These are phyloP conservation scores for Oryza meyeriana DNA, from an alignment of 176 grass and related monocot genomes.

Conservation along the genomic window DNA sequence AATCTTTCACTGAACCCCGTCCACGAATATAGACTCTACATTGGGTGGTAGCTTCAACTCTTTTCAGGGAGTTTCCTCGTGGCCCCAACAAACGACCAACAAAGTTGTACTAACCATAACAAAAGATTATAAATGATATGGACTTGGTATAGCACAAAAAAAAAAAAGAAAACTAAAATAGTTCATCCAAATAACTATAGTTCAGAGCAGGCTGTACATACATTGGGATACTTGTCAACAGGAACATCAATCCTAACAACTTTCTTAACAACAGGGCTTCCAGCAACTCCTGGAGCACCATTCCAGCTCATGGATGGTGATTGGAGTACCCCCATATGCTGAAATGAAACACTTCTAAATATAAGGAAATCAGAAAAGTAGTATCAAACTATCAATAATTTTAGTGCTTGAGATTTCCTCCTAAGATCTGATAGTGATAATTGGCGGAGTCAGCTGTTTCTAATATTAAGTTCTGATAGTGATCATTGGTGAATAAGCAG, in stretches of 20 bases:
- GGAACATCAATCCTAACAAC: constrained; percentile 83
- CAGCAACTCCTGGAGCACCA: constrained; percentile 49
- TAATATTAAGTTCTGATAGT: neutral
- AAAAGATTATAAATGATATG: constrained; percentile 34
- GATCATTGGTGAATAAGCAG: neutral
- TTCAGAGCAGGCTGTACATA: constrained; percentile 39
- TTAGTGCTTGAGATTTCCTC: no score
- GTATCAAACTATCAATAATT: neutral
- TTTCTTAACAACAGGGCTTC: constrained; percentile 62
- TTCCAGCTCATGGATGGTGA: constrained; percentile 51
- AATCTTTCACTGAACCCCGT: constrained; percentile 90
- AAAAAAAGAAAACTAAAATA: constrained; percentile 13
- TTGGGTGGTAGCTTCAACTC: constrained; percentile 94
- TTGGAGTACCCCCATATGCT: constrained; percentile 52
- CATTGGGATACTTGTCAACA: constrained; percentile 73
- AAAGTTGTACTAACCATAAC: constrained; percentile 82
- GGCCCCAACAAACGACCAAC: constrained; percentile 96
- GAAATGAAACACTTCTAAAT: constrained; percentile 38
- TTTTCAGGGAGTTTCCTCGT: constrained; percentile 96
- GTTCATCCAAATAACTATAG: neutral
- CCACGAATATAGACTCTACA: constrained; percentile 98
- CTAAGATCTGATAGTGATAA: constrained; percentile 7
- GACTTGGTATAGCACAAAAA: constrained; percentile 15
- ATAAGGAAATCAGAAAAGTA: neutral
- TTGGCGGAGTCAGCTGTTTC: neutral